These are phyloP conservation scores for Jacaranda copaia DNA, from an alignment of 257 asterid genomes.

Conservation along the genomic window DNA sequence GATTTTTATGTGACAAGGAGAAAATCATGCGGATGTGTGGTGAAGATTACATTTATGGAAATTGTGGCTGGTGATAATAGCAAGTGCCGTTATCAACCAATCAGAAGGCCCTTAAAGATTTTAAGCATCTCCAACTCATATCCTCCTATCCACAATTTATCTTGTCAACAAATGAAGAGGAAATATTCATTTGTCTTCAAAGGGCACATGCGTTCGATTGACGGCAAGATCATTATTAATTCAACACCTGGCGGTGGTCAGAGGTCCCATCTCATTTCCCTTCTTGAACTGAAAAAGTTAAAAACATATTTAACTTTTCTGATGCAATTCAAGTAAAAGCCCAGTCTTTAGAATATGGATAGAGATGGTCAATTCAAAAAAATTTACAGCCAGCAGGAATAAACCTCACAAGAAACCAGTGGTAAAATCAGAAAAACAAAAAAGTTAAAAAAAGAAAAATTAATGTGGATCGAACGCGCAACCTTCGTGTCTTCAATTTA, in stretches of 20 bases:
- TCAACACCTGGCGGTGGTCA: too few relatives aligned
- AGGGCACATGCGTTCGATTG: too few relatives aligned
- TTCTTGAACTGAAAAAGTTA: not conserved
- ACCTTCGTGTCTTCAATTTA: constrained; percentile 96
- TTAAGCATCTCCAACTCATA: constrained; percentile 53
- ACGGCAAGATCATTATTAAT: too few relatives aligned
- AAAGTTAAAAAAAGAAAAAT: not conserved
- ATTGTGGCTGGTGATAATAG: constrained; percentile 49
- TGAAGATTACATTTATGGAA: constrained; percentile 39
- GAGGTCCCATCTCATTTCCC: not conserved
- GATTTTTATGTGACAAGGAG: constrained; percentile 35
- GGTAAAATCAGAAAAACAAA: not conserved
- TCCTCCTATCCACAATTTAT: constrained; percentile 54
- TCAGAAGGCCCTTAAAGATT: constrained; percentile 52
- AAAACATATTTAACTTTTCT: not conserved
- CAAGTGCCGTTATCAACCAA: constrained; percentile 45
- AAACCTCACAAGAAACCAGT: not conserved
- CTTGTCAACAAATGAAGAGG: not conserved
- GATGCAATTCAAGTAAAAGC: not conserved
- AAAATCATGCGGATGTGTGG: constrained; percentile 49
- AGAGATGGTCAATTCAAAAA: not conserved
- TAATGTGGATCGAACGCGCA: constrained; percentile 94
- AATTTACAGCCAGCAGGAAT: not conserved
- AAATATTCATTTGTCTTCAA: too few relatives aligned
- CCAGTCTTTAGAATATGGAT: too few relatives aligned